Evolutionary conservation across 192 early-diverging fungal genomes (phyloP), one percentile per base, ranked within the genome.

Genomic region (Rhizophagus clarus): DNA sequence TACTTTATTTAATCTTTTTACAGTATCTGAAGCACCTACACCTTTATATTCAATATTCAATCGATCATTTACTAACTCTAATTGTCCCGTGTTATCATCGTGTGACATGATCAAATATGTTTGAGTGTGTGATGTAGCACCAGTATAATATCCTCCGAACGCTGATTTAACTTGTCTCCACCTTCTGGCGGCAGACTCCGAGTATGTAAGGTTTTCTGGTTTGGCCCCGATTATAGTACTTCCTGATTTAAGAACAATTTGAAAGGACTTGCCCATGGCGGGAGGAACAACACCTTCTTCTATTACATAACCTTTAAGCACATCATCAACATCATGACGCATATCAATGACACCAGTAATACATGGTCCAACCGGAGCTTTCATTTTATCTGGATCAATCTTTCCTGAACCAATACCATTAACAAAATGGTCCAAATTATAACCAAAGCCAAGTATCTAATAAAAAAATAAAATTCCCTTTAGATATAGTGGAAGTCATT

Each of bases 61-160:
- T 45, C 81, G 76, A 64, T 87, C 82, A 64, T 87, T 73, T 51
- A 61, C 63, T 9, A 87, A 72, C 7, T 63, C 28, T 51, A 87
- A 76, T 45, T 85, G 76, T 22, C 86, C 87, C 22, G 76, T 77
- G 28, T 78, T 68, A 20, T 87, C 82, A 64, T 88, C 87, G 76
- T 88, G 87, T 32, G 87, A 88, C 87, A 88, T 88, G 42, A 88
- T 78, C 49, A 88, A 79, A 75, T 83, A 87, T 2, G 80, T 84
- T 56, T 88, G 87, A 26, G 87, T 85, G 75, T 87, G 81, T 45
- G 76, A 68, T 74, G 87, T 81, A 26, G 84, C 86, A 14, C 86
- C 84, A n/a, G 56, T 45, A 61, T 85, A 82, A 69, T 77, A 67
- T 17, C 85, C 85, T 4, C 80, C 67, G 4, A 83, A 71, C 32